phyloP scores from a whole-genome alignment of 1,284 basidiomycete genomes.

The Phylloboletellus chloephorus region DNA sequence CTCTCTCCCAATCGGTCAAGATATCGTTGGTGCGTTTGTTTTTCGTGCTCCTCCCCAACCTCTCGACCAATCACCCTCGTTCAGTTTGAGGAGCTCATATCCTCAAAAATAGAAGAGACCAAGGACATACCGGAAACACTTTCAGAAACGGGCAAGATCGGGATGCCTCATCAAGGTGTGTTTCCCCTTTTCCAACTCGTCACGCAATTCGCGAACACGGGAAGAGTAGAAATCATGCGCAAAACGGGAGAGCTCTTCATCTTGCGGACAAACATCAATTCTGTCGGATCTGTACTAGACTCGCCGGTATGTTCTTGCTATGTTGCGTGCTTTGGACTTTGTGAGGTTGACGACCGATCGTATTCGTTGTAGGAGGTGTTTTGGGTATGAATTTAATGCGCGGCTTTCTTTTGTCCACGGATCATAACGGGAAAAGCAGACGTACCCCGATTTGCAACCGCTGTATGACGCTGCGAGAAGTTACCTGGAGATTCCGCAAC shows the following conservation, averaged over 20 bases:
- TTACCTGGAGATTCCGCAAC: slow-evolving; percentile 92
- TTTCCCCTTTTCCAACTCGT: not conserved
- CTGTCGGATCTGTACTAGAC: slow-evolving; percentile 92
- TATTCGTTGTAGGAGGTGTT: slow-evolving; percentile 70
- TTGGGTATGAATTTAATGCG: slow-evolving; percentile 56
- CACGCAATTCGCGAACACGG: slow-evolving; percentile 16
- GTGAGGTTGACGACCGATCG: slow-evolving; percentile 2
- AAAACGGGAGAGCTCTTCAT: slow-evolving; percentile 96
- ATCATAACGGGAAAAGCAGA: slow-evolving; percentile 39
- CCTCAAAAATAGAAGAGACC: slow-evolving; percentile 91
- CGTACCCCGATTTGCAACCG: slow-evolving; percentile 90
- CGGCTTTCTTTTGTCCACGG: slow-evolving; percentile 11
- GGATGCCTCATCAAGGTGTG: slow-evolving; percentile 73
- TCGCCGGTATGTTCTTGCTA: slow-evolving; percentile 64
- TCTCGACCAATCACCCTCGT: slow-evolving; percentile 1
- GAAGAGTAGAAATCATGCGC: slow-evolving; percentile 83
- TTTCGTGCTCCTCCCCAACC: slow-evolving; percentile 14
- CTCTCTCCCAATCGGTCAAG: slow-evolving; percentile 93
- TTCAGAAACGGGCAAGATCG: slow-evolving; percentile 92
- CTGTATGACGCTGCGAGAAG: slow-evolving; percentile 90
- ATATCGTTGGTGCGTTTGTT: slow-evolving; percentile 67
- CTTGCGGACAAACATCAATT: slow-evolving; percentile 90
- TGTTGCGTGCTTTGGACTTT: not conserved
- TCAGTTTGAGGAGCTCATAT: slow-evolving; percentile 89
- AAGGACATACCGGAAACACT: slow-evolving; percentile 94